Percentiles rank a stretch among this genome's conserved stretches.
These are phyloP conservation scores for Hypomontagnella monticulosa DNA, from an alignment of 495 filamentous ascomycete species.

Conservation along the genomic window DNA sequence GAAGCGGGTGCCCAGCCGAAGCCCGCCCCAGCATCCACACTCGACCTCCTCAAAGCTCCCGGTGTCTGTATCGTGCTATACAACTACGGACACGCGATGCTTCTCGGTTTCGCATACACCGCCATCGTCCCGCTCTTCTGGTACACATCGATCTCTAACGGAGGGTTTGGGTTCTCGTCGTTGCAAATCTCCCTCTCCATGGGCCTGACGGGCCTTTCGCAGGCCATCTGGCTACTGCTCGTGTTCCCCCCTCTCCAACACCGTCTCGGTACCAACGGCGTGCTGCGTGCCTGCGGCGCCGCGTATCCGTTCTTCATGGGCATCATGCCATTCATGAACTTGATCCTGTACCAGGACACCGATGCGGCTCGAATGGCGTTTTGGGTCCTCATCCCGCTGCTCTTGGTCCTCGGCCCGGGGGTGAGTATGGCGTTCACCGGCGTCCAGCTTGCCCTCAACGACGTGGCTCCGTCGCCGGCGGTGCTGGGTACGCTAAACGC, in stretches of 20 bases:
- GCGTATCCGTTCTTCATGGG: constrained; percentile 69
- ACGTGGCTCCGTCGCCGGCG: constrained; percentile 67
- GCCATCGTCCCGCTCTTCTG: constrained; percentile 71
- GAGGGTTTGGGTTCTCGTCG: constrained; percentile 69
- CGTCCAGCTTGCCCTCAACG: constrained; percentile 74
- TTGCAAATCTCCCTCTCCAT: constrained; percentile 68
- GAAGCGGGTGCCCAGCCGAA: constrained; percentile 44
- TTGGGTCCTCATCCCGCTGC: constrained; percentile 60
- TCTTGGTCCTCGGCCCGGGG: constrained; percentile 61
- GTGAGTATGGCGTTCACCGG: constrained; percentile 76
- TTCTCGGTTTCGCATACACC: constrained; percentile 71
- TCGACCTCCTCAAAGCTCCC: constrained; percentile 66
- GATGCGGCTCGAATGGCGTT: constrained; percentile 52
- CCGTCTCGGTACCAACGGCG: constrained; percentile 67
- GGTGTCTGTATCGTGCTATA: constrained; percentile 70
- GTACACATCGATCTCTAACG: constrained; percentile 63
- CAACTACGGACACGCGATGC: constrained; percentile 67
- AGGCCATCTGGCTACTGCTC: constrained; percentile 71
- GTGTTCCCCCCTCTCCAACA: constrained; percentile 69
- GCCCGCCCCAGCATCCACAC: constrained; percentile 52
- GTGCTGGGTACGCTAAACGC: constrained; percentile 73
- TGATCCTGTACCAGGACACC: constrained; percentile 57
- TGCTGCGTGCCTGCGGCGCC: constrained; percentile 62
- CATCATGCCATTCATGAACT: constrained; percentile 59
- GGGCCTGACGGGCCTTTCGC: constrained; percentile 65